Evolutionary conservation across 2,329 filamentous ascomycete species (phyloP).

Genomic region (Claviceps fusiformis): DNA sequence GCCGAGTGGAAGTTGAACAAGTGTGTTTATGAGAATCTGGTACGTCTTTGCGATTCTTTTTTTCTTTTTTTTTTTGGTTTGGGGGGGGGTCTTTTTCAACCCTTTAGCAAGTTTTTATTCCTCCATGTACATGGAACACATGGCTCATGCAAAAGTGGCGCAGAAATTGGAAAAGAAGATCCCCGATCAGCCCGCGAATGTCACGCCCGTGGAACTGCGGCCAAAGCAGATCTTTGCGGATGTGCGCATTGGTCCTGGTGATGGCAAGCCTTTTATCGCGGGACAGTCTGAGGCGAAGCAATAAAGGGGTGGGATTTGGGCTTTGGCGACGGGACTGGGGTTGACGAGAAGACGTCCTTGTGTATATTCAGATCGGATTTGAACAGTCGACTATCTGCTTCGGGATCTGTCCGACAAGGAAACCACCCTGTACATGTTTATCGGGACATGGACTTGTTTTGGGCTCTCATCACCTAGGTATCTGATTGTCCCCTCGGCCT

Average conservation of each 20-base stretch:
- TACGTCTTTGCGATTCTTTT: conserved; percentile 26
- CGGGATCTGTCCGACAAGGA: not conserved
- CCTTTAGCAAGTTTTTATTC: too few relatives aligned
- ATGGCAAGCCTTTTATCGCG: conserved; percentile 29
- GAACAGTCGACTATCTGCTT: not conserved
- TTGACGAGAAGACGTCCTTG: not conserved
- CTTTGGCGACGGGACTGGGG: not conserved
- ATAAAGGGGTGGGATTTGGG: conserved; percentile 13
- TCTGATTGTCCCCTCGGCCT: too few relatives aligned
- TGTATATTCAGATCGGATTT: conserved; percentile 4
- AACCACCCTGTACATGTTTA: not conserved
- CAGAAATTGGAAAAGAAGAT: conserved; percentile 73
- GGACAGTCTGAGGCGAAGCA: conserved; percentile 22
- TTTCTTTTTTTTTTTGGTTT: too few relatives aligned
- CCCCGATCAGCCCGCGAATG: conserved; percentile 56
- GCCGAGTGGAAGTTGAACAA: conserved; percentile 82
- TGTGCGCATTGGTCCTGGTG: conserved; percentile 28
- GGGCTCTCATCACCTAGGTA: too few relatives aligned
- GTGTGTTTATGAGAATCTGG: conserved; percentile 92
- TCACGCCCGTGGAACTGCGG: conserved; percentile 61
- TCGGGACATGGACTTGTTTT: too few relatives aligned
- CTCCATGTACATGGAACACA: not conserved
- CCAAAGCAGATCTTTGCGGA: conserved; percentile 49
- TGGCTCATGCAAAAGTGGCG: not conserved
- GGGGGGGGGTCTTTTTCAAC: too few relatives aligned